Evolutionary conservation across 768 basidiomycete genomes (phyloP), one percentile per base, ranked within the genome.

Genomic region (Russula sp.): DNA sequence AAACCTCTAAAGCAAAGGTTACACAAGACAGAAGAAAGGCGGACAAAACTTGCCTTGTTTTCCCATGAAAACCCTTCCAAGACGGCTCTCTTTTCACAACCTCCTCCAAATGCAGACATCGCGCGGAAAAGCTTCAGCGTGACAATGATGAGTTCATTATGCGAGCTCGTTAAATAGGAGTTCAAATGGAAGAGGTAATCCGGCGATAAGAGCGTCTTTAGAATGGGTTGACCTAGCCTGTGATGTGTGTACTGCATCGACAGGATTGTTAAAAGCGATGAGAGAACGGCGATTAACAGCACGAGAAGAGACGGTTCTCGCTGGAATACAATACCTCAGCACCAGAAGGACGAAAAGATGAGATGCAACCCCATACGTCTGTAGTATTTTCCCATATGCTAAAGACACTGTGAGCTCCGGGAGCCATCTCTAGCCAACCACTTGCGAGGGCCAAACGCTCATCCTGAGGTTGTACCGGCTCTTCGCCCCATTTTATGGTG

Each of bases 61-160:
- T 89, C 88, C 90, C 90, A 93, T 7, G 83, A 81, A 72, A 93
- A 90, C 0, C 77, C 77, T 57, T 91, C 90, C 32, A 86, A 71
- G 2, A 89, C 76, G 0, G 75, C 68, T 64, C 81, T 86, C 54
- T 81, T 78, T 64, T 91, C 88, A 25, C 78, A 73, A 18, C 88
- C 87, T 25, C 86, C 80, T 2, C 79, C 85, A 69, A 87, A 91
- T 0, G 71, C 69, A 2, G 86, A 84, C 66, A 91, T 77, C 0
- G 75, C 72, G 61, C 82, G 78, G 69, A 83, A 84, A 18, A 91
- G 70, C 66, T 84, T 87, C 59, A 93, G 72, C 0, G 86, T 81
- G 0, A 81, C 79, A 8, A 93, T 75, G 29, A 86, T 80, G 10
- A 87, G 75, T 49, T 91, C 88, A 29, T 82, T 83, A 51, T 87